These are phyloP conservation scores for Fusarium redolens DNA, from an alignment of 2,329 filamentous ascomycete genomes.

Conservation along the genomic window DNA sequence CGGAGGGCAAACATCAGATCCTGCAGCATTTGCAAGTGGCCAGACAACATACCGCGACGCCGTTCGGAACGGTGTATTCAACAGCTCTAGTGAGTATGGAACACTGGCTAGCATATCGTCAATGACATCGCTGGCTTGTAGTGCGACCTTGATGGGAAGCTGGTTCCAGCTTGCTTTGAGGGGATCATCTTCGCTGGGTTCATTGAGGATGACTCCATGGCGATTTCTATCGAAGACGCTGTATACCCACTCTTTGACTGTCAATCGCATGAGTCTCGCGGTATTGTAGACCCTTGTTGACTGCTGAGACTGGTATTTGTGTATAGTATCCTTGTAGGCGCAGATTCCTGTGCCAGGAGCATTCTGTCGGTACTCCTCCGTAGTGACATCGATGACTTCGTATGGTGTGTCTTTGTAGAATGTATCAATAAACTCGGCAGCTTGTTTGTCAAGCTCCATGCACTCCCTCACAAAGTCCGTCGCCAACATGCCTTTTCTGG, in stretches of 20 bases:
- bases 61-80: background rate
- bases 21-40: background rate
- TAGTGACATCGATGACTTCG: background rate
- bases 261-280: background rate
- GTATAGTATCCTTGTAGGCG: background rate
- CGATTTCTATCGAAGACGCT: background rate
- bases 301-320: constrained; percentile 4
- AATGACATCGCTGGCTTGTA: background rate
- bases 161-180: background rate
- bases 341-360: background rate
- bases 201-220: background rate
- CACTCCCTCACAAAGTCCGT: background rate
- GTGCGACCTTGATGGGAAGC: background rate
- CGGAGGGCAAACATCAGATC: background rate
- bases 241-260: constrained; percentile 1
- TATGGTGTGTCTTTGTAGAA: background rate
- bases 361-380: background rate
- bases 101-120: constrained; percentile 2
- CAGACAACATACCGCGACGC: background rate
- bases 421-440: background rate
- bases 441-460: background rate
- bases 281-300: background rate
- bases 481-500: background rate
- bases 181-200: background rate
- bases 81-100: background rate